phyloP scores from a whole-genome alignment of 805 yeast species.

The Candida loeiensis region DNA sequence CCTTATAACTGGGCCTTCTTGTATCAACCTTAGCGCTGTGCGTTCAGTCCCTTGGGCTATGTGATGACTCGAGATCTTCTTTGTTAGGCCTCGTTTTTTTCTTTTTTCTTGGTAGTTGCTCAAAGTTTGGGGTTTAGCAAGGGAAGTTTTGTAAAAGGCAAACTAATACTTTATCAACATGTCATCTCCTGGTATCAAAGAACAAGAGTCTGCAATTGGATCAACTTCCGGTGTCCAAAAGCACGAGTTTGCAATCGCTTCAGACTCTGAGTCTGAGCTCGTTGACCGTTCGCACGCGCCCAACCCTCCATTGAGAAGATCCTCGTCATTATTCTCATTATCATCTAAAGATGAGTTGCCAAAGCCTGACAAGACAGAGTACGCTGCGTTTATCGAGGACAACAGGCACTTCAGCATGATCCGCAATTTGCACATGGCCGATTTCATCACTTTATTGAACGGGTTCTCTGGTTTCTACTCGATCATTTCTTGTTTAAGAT shows the following conservation, averaged over 20 bases:
- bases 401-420: conserved; percentile 82
- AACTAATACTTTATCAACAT: too few relatives aligned
- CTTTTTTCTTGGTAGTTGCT: background rate
- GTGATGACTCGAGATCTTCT: too few relatives aligned
- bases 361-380: conserved; percentile 74
- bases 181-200: too few relatives aligned
- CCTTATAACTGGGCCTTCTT: too few relatives aligned
- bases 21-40: too few relatives aligned
- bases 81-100: background rate
- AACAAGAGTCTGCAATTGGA: conserved; percentile 11
- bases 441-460: conserved; percentile 88
- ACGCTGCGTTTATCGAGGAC: conserved; percentile 76
- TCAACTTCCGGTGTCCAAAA: conserved; percentile 24
- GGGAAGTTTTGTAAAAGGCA: conserved; percentile 1
- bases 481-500: conserved; percentile 80
- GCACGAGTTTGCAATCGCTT: conserved; percentile 34
- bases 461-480: conserved; percentile 94
- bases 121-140: background rate
- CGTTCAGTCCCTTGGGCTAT: too few relatives aligned
- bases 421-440: conserved; percentile 90
- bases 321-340: conserved; percentile 51
- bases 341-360: conserved; percentile 54
- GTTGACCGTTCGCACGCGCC: conserved; percentile 18
- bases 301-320: conserved; percentile 42
- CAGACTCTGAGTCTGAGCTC: conserved; percentile 34